These are phyloP conservation scores for Pseudogymnoascus pannorum DNA, from an alignment of 2,329 filamentous ascomycete species.

Conservation along the genomic window DNA sequence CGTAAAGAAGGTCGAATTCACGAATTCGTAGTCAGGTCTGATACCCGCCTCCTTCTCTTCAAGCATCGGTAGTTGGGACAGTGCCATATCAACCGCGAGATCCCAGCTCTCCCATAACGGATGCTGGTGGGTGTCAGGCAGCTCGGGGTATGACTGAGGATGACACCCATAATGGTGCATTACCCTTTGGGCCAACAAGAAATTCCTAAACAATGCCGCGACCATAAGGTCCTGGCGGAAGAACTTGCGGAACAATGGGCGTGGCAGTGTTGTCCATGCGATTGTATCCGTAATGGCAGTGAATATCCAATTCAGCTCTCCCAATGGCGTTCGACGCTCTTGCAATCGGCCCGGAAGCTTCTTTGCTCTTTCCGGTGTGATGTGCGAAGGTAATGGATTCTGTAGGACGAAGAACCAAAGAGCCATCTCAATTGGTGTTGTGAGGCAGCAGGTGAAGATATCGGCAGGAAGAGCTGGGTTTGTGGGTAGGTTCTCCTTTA, in stretches of 20 bases:
- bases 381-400: conserved; percentile 55
- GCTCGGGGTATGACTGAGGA: conserved; percentile 80
- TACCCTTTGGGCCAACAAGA: conserved; percentile 85
- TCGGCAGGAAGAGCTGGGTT: conserved; percentile 91
- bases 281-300: conserved; percentile 98
- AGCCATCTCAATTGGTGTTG: conserved; percentile 95
- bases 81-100: conserved; percentile 87
- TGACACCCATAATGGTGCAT: conserved; percentile 97
- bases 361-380: conserved; percentile 76
- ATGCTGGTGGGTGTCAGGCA: conserved; percentile 94
- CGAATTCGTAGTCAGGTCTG: conserved; percentile 70
- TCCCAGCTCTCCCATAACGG: conserved; percentile 98
- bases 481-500: conserved; percentile 87
- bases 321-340: conserved; percentile 85
- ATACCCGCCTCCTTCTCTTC: conserved; percentile 67
- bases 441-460: conserved; percentile 91
- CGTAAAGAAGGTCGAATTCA: conserved; percentile 92
- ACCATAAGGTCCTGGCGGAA: conserved; percentile 98
- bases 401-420: conserved; percentile 94
- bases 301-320: conserved; percentile 98
- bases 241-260: conserved; percentile 88
- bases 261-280: conserved; percentile 90
- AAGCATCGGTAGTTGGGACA: conserved; percentile 80
- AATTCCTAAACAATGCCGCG: conserved; percentile 94
- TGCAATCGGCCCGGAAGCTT: conserved; percentile 87